phyloP scores from a whole-genome alignment of 306 rosid genomes.

The Hippophae gyantsensis region DNA sequence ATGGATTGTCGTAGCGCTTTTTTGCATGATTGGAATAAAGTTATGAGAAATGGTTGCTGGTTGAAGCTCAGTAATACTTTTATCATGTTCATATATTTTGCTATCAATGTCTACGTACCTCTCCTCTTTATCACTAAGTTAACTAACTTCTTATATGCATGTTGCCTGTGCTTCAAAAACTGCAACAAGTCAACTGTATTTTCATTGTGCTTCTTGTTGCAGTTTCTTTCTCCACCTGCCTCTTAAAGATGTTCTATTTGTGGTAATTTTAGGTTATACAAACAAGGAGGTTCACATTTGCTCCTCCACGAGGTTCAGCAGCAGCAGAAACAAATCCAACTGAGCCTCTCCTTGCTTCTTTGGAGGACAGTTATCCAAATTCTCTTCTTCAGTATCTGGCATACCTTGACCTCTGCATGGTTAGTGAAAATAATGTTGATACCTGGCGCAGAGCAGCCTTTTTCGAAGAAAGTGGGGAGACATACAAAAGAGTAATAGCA shows the following conservation, averaged over 20 bases:
- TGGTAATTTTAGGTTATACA: constrained; percentile 56
- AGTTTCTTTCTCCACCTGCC: not conserved
- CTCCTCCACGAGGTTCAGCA: constrained; percentile 96
- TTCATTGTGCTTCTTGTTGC: not conserved
- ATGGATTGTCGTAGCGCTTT: too few relatives aligned
- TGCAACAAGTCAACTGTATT: too few relatives aligned
- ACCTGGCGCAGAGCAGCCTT: constrained; percentile 93
- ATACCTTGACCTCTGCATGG: constrained; percentile 90
- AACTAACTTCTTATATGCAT: too few relatives aligned
- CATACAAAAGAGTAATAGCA: constrained; percentile 69
- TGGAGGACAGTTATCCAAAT: constrained; percentile 73
- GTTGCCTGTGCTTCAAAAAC: too few relatives aligned
- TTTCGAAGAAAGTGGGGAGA: constrained; percentile 91
- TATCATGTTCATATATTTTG: too few relatives aligned
- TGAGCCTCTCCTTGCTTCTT: constrained; percentile 78
- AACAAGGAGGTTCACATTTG: constrained; percentile 74
- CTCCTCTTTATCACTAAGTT: too few relatives aligned
- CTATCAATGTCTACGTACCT: too few relatives aligned
- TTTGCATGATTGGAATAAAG: too few relatives aligned
- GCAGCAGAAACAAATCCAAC: constrained; percentile 98
- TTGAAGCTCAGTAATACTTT: too few relatives aligned
- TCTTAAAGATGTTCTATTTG: constrained; percentile 22
- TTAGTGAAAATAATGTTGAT: constrained; percentile 87
- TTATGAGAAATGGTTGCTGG: too few relatives aligned
- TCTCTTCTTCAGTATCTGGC: constrained; percentile 91